Conservation (phyloP, 257 asterid genomes). For the Coffea canephora region DNA sequence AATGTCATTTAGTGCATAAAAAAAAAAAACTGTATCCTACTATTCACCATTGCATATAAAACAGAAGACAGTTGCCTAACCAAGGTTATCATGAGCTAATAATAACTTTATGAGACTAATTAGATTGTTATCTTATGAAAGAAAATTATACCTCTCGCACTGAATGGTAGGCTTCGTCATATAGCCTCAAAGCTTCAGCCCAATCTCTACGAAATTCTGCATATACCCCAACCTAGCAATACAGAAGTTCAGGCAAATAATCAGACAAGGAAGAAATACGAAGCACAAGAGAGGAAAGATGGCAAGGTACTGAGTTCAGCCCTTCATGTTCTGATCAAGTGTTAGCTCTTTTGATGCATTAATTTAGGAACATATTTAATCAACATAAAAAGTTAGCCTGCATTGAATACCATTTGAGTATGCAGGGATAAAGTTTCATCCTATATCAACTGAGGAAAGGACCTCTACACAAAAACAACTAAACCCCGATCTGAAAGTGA, state of each 20-base stretch:
- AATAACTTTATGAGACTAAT: conserved; percentile 7
- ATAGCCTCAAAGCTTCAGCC: conserved; percentile 83
- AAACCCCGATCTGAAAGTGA: neutral
- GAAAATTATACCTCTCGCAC: conserved; percentile 68
- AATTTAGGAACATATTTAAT: neutral
- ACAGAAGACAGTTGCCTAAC: conserved; percentile 11
- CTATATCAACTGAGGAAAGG: neutral
- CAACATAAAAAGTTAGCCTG: no score
- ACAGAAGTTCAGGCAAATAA: conserved; percentile 44
- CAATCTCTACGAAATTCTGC: conserved; percentile 98
- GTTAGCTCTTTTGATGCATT: neutral
- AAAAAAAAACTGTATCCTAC: neutral
- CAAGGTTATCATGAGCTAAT: neutral
- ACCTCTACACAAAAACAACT: neutral
- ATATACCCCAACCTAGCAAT: conserved; percentile 92
- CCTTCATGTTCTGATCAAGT: neutral
- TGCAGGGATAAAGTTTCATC: neutral
- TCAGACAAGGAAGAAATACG: conserved; percentile 28
- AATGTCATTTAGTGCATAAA: neutral
- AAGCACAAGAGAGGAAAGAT: conserved; percentile 15
- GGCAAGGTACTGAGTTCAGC: neutral
- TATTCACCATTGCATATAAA: neutral
- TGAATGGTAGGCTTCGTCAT: conserved; percentile 87
- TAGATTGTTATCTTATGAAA: conserved; percentile 19
- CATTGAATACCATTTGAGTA: neutral